Evolutionary conservation across 768 basidiomycete species (phyloP).

Genomic region (Leccinum subtestaceum): DNA sequence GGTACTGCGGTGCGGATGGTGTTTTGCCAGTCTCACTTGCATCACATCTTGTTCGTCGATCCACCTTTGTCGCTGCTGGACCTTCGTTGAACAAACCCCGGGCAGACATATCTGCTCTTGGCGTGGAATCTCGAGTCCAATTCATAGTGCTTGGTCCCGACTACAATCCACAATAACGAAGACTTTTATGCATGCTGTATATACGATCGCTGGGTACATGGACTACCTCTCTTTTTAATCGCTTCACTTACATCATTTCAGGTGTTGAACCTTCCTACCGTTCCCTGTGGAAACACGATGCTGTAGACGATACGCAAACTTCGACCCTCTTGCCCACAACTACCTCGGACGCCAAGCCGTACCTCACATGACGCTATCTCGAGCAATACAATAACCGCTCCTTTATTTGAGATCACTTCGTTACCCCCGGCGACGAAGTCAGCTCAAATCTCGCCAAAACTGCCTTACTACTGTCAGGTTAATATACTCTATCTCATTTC

Average conservation of each 20-base stretch:
- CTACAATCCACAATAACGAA: constrained; percentile 24
- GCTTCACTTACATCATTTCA: constrained; percentile 6
- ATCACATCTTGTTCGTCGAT: constrained; percentile 68
- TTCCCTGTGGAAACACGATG: constrained; percentile 41
- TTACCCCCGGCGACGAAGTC: constrained; percentile 26
- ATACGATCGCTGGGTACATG: constrained; percentile 17
- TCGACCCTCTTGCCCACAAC: constrained; percentile 6
- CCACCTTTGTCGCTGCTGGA: constrained; percentile 78
- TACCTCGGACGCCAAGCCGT: not conserved
- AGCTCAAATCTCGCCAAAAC: constrained; percentile 16
- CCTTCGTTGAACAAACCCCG: constrained; percentile 60
- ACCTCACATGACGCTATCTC: not conserved
- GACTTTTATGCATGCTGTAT: constrained; percentile 14
- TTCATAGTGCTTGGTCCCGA: constrained; percentile 41
- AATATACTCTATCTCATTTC: constrained; percentile 29
- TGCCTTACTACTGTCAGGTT: constrained; percentile 18
- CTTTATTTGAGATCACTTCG: constrained; percentile 35
- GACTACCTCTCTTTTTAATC: constrained; percentile 1
- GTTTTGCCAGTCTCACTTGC: constrained; percentile 48
- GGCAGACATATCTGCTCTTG: constrained; percentile 58
- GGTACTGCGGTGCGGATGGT: no score
- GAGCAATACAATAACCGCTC: constrained; percentile 9
- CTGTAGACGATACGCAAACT: constrained; percentile 23
- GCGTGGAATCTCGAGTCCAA: constrained; percentile 56
- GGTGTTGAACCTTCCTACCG: constrained; percentile 27